Percentiles rank a stretch among this genome's conserved stretches.
Evolutionary conservation across 2,329 filamentous ascomycete genomes (phyloP).

Genomic region (Emericellopsis cladophorae): DNA sequence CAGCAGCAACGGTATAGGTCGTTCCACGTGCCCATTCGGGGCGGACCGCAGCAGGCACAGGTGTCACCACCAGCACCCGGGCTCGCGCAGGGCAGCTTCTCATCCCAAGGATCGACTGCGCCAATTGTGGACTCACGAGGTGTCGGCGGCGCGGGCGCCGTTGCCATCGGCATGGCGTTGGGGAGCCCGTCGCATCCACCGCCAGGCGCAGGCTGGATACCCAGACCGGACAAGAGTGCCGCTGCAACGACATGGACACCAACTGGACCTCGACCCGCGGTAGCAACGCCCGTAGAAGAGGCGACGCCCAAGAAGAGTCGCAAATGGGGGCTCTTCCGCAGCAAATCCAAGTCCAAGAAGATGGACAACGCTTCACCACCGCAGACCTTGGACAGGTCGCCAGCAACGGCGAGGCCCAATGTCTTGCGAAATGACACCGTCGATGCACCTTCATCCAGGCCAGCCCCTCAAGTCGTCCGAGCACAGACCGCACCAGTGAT

Average conservation of each 20-base stretch:
- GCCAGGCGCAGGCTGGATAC: constrained; percentile 13
- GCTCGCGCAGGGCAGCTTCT: neutral
- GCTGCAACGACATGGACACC: no score
- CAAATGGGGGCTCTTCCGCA: constrained; percentile 47
- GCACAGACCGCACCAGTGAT: constrained; percentile 1
- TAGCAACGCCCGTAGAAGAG: neutral
- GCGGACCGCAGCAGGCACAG: neutral
- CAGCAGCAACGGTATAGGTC: constrained; percentile 1
- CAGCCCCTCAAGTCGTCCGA: constrained; percentile 1
- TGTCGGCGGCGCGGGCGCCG: constrained; percentile 11
- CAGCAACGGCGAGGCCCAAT: neutral
- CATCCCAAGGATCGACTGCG: neutral
- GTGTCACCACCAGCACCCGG: neutral
- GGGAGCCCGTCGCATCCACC: constrained; percentile 50
- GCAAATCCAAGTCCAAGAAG: constrained; percentile 15
- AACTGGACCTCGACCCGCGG: no score
- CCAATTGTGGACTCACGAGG: neutral
- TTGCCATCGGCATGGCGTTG: constrained; percentile 59
- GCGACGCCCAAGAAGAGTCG: constrained; percentile 32
- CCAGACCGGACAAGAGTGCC: no score
- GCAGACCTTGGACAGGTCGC: neutral
- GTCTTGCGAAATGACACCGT: neutral
- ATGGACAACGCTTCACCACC: neutral
- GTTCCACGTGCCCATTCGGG: constrained; percentile 2
- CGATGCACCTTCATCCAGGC: neutral